These are phyloP conservation scores for Opeltia flavorubescens DNA, from an alignment of 495 filamentous ascomycete species.

Conservation along the genomic window DNA sequence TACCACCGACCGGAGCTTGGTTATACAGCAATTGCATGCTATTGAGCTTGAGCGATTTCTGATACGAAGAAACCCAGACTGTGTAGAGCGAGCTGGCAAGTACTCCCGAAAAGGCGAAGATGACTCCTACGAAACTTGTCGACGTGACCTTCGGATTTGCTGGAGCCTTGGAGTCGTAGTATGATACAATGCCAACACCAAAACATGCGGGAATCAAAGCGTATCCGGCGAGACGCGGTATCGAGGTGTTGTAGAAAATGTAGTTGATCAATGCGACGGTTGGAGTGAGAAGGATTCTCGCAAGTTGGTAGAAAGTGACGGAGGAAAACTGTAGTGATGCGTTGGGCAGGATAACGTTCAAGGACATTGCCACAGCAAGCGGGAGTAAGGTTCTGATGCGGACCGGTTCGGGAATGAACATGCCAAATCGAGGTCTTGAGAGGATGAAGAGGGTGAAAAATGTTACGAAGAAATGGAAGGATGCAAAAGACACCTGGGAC, in stretches of 20 bases:
- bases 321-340: constrained; percentile 52
- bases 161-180: constrained; percentile 47
- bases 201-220: constrained; percentile 50
- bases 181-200: constrained; percentile 55
- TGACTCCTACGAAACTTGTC: constrained; percentile 31
- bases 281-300: constrained; percentile 55
- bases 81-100: constrained; percentile 57
- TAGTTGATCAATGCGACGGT: constrained; percentile 50
- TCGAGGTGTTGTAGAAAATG: constrained; percentile 40
- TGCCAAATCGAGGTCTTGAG: constrained; percentile 42
- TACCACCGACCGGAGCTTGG: constrained; percentile 50
- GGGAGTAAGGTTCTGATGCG: constrained; percentile 43
- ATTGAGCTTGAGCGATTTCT: constrained; percentile 48
- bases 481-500: constrained; percentile 50
- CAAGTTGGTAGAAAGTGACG: constrained; percentile 59
- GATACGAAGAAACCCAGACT: constrained; percentile 52
- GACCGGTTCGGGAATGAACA: constrained; percentile 42
- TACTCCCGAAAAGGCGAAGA: constrained; percentile 51
- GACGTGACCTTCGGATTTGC: constrained; percentile 35
- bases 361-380: constrained; percentile 48
- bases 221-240: constrained; percentile 29
- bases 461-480: constrained; percentile 58
- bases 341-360: constrained; percentile 59
- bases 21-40: constrained; percentile 63
- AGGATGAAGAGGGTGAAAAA: constrained; percentile 46